These are phyloP conservation scores for Trichoderma brevicompactum DNA, from an alignment of 2,329 filamentous ascomycete genomes.

Conservation along the genomic window DNA sequence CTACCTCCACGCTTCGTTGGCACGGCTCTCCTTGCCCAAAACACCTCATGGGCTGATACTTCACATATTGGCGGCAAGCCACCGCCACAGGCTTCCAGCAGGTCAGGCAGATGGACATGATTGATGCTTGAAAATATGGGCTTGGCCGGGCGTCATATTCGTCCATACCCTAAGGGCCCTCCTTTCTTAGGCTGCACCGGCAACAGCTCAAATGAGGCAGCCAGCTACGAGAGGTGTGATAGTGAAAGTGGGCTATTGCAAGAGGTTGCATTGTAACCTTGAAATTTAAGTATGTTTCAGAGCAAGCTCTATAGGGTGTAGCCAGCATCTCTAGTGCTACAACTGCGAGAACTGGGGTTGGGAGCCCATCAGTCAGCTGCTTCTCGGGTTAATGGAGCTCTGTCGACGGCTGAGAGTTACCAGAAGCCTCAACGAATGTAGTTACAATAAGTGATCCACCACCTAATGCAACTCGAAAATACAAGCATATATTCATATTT, in stretches of 20 bases:
- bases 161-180: neutral
- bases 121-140: neutral
- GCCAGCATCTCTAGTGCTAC: neutral
- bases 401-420: neutral
- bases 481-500: neutral
- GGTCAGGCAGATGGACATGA: neutral
- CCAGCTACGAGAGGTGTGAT: neutral
- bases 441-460: neutral
- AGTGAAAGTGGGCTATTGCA: neutral
- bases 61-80: slow-evolving; percentile 2
- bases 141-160: neutral
- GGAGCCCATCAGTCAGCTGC: neutral
- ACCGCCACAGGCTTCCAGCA: slow-evolving; percentile 3
- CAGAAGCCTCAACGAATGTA: neutral
- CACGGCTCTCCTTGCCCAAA: neutral
- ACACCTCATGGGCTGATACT: too few species aligned
- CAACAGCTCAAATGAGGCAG: neutral
- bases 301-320: neutral
- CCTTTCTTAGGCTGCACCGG: neutral
- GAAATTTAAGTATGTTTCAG: neutral
- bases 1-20: neutral
- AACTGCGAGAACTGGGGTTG: neutral
- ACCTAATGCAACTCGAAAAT: neutral
- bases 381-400: neutral
- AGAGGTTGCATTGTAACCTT: neutral